phyloP scores from a whole-genome alignment of 768 basidiomycete genomes.

The Hysterangium stoloniferum region DNA sequence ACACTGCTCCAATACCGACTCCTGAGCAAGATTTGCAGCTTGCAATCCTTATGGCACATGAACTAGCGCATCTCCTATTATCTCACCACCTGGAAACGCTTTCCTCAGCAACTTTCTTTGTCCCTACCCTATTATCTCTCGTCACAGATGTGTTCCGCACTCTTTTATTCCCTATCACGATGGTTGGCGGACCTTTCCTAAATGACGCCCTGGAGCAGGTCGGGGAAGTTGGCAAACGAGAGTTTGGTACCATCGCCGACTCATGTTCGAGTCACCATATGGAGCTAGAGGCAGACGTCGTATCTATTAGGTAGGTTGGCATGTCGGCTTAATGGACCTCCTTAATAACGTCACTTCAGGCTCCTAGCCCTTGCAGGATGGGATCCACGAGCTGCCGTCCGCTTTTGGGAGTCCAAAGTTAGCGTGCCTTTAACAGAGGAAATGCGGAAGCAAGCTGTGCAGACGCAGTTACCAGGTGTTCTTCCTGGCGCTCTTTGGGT shows the following conservation, averaged over 20 bases:
- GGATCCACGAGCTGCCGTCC: constrained; percentile 73
- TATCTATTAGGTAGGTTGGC: constrained; percentile 63
- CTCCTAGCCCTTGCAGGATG: constrained; percentile 90
- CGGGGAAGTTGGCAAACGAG: constrained; percentile 68
- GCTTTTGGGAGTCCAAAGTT: constrained; percentile 64
- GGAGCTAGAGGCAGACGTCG: constrained; percentile 90
- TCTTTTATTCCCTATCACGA: constrained; percentile 80
- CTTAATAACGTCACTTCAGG: constrained; percentile 31
- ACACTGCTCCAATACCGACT: constrained; percentile 50
- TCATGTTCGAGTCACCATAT: constrained; percentile 74
- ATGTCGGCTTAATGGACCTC: neutral
- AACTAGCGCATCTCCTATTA: constrained; percentile 84
- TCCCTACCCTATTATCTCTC: constrained; percentile 75
- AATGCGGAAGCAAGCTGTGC: neutral
- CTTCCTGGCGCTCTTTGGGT: constrained; percentile 15
- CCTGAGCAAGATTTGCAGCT: constrained; percentile 80
- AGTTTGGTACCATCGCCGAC: constrained; percentile 63
- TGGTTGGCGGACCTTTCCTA: constrained; percentile 87
- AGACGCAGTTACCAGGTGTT: constrained; percentile 5
- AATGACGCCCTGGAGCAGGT: constrained; percentile 87
- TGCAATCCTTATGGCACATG: constrained; percentile 88
- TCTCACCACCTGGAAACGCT: constrained; percentile 89
- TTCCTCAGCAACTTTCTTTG: constrained; percentile 75
- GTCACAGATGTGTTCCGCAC: constrained; percentile 69
- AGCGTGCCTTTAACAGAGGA: constrained; percentile 17